Conservation (phyloP, 2,329 filamentous ascomycete species). For the Herpotrichia juniperi region DNA sequence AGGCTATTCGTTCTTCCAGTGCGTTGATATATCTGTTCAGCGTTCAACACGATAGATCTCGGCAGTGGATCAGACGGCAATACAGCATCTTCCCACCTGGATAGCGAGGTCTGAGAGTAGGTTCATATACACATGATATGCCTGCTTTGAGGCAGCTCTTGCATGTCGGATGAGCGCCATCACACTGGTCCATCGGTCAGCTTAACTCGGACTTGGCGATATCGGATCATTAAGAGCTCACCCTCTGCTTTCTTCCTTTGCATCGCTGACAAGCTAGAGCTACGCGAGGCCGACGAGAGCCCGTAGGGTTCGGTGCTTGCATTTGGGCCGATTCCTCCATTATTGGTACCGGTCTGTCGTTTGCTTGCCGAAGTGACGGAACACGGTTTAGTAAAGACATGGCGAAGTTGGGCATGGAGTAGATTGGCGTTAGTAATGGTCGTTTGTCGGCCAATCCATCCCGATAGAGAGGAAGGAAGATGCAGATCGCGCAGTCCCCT, state of each 20-base stretch:
- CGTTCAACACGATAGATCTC: not conserved
- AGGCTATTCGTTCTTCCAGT: constrained; percentile 32
- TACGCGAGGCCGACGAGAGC: constrained; percentile 24
- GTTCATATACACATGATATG: constrained; percentile 30
- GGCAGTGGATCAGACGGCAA: not conserved
- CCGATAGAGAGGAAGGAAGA: constrained; percentile 6
- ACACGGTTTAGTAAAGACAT: not conserved
- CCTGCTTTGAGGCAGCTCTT: constrained; percentile 26
- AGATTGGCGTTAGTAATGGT: constrained; percentile 6
- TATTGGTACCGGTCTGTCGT: constrained; percentile 1
- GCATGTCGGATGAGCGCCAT: constrained; percentile 27
- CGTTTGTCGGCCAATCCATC: constrained; percentile 6
- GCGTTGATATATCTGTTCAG: constrained; percentile 30
- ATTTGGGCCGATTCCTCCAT: constrained; percentile 14
- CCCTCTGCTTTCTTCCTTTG: constrained; percentile 33
- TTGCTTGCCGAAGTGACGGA: constrained; percentile 5
- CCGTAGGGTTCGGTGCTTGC: not conserved
- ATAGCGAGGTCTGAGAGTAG: constrained; percentile 29
- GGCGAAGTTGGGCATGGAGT: not conserved
- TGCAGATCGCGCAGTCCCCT: not conserved
- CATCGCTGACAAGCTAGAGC: constrained; percentile 33
- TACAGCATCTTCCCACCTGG: constrained; percentile 34
- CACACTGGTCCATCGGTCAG: constrained; percentile 22
- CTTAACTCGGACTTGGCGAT: not conserved
- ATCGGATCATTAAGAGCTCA: constrained; percentile 12